Evolutionary conservation across 306 rosid species (phyloP), one percentile per base, ranked within the genome.

Genomic region (Corylus avellana): DNA sequence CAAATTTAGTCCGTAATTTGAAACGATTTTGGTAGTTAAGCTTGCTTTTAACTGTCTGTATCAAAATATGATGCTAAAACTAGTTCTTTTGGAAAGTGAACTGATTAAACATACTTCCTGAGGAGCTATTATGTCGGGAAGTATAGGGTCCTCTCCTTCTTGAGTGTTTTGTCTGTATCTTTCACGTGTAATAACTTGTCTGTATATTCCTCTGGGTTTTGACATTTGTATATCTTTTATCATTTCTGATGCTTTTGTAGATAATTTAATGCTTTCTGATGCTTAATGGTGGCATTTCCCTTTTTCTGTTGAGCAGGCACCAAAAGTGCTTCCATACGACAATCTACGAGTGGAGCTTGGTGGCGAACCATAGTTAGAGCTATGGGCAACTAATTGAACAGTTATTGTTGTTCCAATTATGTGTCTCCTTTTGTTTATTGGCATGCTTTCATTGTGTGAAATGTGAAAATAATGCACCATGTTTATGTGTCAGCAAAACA

Each of bases 321-420:
- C 98, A 13, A 96, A 90, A 86, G 98, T 93, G 47, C 91, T 91
- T 81, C 99, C 98, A 0, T 91, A 91, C 69, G 97, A 91, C 90
- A 93, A 93, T 81, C 92, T 96, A 37, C 83, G 92, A 73, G 96
- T 90, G 84, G 98, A 93, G 88, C 98, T 93, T 81, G 98, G 97
- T 35, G 94, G 94, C 75, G 96, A 95, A 74, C 97, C 98, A 4
- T 87, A 90, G 84, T 71, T 74, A 74, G 77, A 80, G 72, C 53
- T 39, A 62, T 1, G 25, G 68, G 58, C 75, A 56, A 39, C 57
- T 73, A 72, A 48, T 74, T 69, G 79, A 58, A 59, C 83, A 73
- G 59, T 76, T 83, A 77, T 75, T 77, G 63, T 54, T 85, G 72
- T 83, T 90, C 74, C 82, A 47, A 73, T 80, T 85, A 70, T 84